Base-by-base conservation (phyloP, 2,329 filamentous ascomycete genomes). In the Claviceps humidiphila region DNA sequence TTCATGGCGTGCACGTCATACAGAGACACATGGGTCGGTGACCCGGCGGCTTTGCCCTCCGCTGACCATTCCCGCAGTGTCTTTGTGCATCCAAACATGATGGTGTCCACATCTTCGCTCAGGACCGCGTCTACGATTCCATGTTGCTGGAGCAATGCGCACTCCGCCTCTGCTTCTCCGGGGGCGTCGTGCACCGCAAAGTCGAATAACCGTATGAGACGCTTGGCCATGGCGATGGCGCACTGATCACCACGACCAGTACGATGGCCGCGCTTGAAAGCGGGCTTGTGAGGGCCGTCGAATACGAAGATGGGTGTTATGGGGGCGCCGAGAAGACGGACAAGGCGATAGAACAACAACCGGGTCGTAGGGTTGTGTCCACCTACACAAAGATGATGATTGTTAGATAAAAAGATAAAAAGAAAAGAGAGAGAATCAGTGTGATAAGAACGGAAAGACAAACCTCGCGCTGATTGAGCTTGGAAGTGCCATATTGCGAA, bases 401-500 rank as follows among this genome's bases (percentile, higher is more conserved):
- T 8, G 34, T n/a, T 24, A 59, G 58, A 47, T 20, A 2, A 20
- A 49, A 4, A 30, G 8, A 13, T 4, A 4, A 3, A 1, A 24
- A 22, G 3, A 16, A 13, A n/a, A 16, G 16, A 14, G 4, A 38
- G 2, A 4, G 3, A 14, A 13, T 13, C 30, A 13, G 2, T 17
- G 41, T 4, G 17, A 44, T 1, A 6, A 34, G 30, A 34, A 4
- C 9, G 4, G 3, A 30, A 11, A 45, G 8, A 30, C 43, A 17
- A 30, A 78, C 81, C 89, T 71, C 82, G 82, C 17, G 87, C 87
- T 14, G 88, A 84, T 63, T 95, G 89, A 13, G 84, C 84, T 63
- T 98, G 93, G 63, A 95, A 97, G 45, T 95, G 85, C 93, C 93
- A 98, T 63, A 98, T 97, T 2, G 89, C 89, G 59, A 95, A 86